Evolutionary conservation across 2,329 filamentous ascomycete genomes (phyloP).

Genomic region (Ceratocystis huliohia): DNA sequence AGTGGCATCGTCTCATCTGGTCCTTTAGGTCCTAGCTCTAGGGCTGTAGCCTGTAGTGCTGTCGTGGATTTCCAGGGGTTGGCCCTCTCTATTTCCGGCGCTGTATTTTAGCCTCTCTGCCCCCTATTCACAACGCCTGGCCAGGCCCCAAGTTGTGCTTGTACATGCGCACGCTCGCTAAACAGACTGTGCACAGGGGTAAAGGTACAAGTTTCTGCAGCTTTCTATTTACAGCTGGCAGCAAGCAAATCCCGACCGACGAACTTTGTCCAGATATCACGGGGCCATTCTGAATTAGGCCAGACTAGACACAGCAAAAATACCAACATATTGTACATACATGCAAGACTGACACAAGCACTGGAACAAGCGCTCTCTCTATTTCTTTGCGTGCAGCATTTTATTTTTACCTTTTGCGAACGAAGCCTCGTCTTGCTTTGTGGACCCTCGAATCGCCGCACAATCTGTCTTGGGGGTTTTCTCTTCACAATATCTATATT

Average conservation of each 20-base stretch:
- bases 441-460: not conserved
- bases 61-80: not conserved
- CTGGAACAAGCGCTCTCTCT: no score
- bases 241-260: not conserved
- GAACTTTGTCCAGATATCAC: no score
- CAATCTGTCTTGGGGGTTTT: not conserved
- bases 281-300: no score
- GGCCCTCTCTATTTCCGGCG: not conserved
- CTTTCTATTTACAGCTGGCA: conserved; percentile 1
- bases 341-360: no score
- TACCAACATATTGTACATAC: no score
- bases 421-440: not conserved
- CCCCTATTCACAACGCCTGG: not conserved
- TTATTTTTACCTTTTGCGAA: not conserved
- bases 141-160: not conserved
- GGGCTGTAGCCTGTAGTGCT: not conserved
- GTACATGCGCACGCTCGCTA: not conserved
- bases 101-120: not conserved
- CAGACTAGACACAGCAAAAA: not conserved
- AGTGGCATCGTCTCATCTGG: not conserved
- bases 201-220: not conserved
- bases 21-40: not conserved
- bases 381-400: no score
- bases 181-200: not conserved
- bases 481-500: not conserved